Evolutionary conservation across 139 green algal species (phyloP).

Genomic region (Auxenochlorella pyrenoidosa): DNA sequence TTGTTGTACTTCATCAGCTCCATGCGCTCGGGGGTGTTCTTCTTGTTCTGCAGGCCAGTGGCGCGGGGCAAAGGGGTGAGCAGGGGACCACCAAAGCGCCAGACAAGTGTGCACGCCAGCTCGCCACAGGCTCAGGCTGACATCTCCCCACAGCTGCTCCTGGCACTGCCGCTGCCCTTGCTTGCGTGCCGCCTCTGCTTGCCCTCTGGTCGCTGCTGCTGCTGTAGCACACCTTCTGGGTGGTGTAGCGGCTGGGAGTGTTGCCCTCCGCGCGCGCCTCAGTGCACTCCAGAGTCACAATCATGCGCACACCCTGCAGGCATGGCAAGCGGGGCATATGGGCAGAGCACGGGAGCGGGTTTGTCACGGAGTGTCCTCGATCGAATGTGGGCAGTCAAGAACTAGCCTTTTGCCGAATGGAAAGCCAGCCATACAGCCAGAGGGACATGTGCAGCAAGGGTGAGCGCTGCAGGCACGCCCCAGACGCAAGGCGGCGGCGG

Average conservation of each 20-base stretch:
- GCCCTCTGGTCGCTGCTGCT: not conserved
- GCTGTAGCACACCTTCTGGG: conserved; percentile 81
- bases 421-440: too few relatives aligned
- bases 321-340: not conserved
- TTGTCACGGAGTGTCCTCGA: too few relatives aligned
- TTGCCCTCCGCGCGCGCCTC: conserved; percentile 74
- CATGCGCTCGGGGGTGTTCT: conserved; percentile 87
- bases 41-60: conserved; percentile 75
- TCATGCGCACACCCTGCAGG: conserved; percentile 76
- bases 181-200: too few relatives aligned
- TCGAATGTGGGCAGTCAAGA: too few relatives aligned
- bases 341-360: not conserved
- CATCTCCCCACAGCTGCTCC: not conserved
- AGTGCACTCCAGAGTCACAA: conserved; percentile 96
- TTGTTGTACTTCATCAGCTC: conserved; percentile 97
- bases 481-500: too few relatives aligned
- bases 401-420: too few relatives aligned
- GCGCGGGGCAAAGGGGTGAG: not conserved
- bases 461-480: too few relatives aligned
- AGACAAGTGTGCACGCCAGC: not conserved
- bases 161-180: not conserved
- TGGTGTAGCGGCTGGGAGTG: conserved; percentile 76
- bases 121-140: too few relatives aligned
- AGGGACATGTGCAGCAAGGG: too few relatives aligned
- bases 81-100: not conserved